These are phyloP conservation scores for Sphaerulina vaccinii DNA, from an alignment of 2,329 filamentous ascomycete genomes.

Conservation along the genomic window DNA sequence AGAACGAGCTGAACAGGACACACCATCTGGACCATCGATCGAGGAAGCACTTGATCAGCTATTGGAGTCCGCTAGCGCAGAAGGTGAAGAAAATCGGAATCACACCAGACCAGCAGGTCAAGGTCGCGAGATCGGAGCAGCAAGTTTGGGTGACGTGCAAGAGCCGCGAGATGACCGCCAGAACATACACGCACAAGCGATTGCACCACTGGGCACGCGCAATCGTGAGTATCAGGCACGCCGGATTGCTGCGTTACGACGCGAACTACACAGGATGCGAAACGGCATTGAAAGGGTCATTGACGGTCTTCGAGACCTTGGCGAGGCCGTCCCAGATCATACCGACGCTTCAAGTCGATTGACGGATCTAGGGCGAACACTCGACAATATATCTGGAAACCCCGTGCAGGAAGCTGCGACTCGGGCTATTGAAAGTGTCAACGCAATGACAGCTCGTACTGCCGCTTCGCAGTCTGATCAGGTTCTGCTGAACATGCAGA, in stretches of 20 bases:
- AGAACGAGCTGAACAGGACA: slow-evolving; percentile 13
- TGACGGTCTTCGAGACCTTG: slow-evolving; percentile 38
- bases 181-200: slow-evolving; percentile 32
- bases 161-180: background rate
- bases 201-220: slow-evolving; percentile 31
- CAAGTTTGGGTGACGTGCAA: background rate
- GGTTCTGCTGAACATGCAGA: slow-evolving; percentile 30
- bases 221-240: slow-evolving; percentile 38
- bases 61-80: slow-evolving; percentile 33
- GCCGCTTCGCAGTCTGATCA: slow-evolving; percentile 27
- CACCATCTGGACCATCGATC: slow-evolving; percentile 23
- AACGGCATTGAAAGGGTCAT: slow-evolving; percentile 41
- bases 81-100: no score
- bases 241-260: slow-evolving; percentile 38
- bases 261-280: slow-evolving; percentile 40
- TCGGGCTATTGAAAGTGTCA: slow-evolving; percentile 28
- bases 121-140: background rate
- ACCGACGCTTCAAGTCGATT: slow-evolving; percentile 33
- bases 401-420: slow-evolving; percentile 26
- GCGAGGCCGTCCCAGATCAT: slow-evolving; percentile 37
- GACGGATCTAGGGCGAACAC: slow-evolving; percentile 31
- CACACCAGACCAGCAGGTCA: no score
- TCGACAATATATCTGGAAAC: slow-evolving; percentile 31
- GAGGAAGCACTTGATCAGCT: slow-evolving; percentile 39
- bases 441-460: slow-evolving; percentile 18